Percentiles rank a stretch among this genome's conserved stretches.
Conservation (phyloP, 768 basidiomycete genomes). For the Galerina marginata region DNA sequence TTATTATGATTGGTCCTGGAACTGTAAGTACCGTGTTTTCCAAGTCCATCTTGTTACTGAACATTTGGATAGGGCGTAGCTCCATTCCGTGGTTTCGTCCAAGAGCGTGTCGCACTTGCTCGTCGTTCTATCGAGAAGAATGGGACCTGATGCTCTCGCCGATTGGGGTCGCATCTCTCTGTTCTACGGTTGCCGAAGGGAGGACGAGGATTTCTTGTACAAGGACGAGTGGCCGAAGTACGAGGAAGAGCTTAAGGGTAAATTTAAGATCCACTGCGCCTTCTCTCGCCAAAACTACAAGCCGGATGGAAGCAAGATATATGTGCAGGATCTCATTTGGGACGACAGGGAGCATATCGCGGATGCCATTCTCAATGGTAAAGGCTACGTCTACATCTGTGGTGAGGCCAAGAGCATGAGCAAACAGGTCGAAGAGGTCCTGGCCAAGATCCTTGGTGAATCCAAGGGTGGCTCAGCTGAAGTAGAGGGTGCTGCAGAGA, state of each 20-base stretch:
- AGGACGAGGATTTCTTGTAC: constrained; percentile 91
- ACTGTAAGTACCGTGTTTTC: constrained; percentile 66
- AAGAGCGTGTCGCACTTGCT: constrained; percentile 96
- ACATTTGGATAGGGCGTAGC: constrained; percentile 80
- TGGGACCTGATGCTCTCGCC: constrained; percentile 86
- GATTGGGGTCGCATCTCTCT: constrained; percentile 96
- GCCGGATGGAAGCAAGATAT: constrained; percentile 93
- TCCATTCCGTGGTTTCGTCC: constrained; percentile 98
- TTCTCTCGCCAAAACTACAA: constrained; percentile 94
- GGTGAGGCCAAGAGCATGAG: constrained; percentile 98
- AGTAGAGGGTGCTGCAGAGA: constrained; percentile 88
- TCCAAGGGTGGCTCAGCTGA: constrained; percentile 91
- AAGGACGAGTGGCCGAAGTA: constrained; percentile 95
- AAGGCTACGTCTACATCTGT: constrained; percentile 97
- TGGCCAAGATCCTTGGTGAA: constrained; percentile 85
- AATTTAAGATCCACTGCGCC: constrained; percentile 87
- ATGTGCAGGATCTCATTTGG: constrained; percentile 98
- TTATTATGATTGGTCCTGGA: constrained; percentile 99
- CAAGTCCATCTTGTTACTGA: constrained; percentile 13
- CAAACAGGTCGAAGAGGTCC: constrained; percentile 90
- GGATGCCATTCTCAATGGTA: constrained; percentile 88
- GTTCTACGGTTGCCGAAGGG: constrained; percentile 95
- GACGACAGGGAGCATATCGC: constrained; percentile 83
- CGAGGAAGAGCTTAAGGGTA: constrained; percentile 83
- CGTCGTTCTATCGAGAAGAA: constrained; percentile 95